phyloP scores from a whole-genome alignment of 1,284 basidiomycete genomes.

The Fomitopsis pinicola region DNA sequence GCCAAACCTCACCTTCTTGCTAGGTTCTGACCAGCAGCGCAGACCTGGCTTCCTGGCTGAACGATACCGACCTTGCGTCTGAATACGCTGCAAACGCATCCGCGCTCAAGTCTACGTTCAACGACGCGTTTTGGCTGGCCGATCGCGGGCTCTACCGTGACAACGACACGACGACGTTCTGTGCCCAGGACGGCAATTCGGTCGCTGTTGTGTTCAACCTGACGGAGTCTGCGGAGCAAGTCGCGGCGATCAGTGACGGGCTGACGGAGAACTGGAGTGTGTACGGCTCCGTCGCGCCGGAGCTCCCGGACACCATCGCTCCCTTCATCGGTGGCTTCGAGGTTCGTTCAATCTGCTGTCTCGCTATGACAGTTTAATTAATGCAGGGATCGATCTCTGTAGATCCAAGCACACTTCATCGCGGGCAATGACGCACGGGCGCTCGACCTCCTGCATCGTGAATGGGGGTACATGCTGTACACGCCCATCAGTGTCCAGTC shows the following conservation, averaged over 20 bases:
- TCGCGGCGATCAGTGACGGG: conserved; percentile 37
- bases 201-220: conserved; percentile 46
- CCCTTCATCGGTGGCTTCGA: conserved; percentile 49
- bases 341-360: conserved; percentile 22
- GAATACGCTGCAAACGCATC: conserved; percentile 39
- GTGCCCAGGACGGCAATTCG: conserved; percentile 49
- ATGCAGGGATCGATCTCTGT: background rate
- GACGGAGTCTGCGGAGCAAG: conserved; percentile 36
- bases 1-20: background rate
- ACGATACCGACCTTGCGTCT: conserved; percentile 28
- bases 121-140: conserved; percentile 40
- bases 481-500: conserved; percentile 47
- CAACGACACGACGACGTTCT: conserved; percentile 37
- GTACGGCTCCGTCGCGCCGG: conserved; percentile 43
- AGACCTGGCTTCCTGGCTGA: conserved; percentile 41
- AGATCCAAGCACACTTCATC: conserved; percentile 49
- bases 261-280: conserved; percentile 46
- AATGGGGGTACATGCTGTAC: conserved; percentile 54
- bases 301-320: conserved; percentile 49
- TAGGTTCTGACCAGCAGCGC: conserved; percentile 43
- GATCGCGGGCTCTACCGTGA: conserved; percentile 42
- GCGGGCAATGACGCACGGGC: conserved; percentile 44
- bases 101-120: conserved; percentile 37
- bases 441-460: conserved; percentile 42
- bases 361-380: too few relatives aligned